Conservation (phyloP, 169 alveolate genomes). For the Amoebophrya sp. region DNA sequence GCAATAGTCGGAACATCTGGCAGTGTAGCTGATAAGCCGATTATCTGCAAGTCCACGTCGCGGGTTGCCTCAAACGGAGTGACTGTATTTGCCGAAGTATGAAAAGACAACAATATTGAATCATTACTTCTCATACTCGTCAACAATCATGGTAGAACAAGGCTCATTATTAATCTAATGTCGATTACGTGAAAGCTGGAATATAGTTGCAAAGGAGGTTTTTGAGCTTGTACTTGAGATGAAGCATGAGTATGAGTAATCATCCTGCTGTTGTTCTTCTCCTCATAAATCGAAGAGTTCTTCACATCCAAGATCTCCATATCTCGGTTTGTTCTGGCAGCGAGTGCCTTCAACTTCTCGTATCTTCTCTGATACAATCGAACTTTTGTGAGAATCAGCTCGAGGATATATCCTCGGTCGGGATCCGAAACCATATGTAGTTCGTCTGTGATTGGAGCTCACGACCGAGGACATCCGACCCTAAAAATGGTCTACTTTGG, state of each 20-base stretch:
- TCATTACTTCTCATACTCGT: too few relatives aligned
- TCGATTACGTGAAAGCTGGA: too few relatives aligned
- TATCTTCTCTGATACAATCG: conserved; percentile 40
- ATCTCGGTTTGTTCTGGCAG: too few relatives aligned
- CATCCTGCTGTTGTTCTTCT: not conserved
- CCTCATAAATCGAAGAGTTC: not conserved
- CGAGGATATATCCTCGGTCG: conserved; percentile 58
- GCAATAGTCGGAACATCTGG: conserved; percentile 56
- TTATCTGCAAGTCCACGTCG: conserved; percentile 51
- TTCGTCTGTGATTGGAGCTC: conserved; percentile 61
- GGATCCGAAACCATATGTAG: conserved; percentile 59
- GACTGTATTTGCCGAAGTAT: too few relatives aligned
- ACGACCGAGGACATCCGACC: too few relatives aligned
- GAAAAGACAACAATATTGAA: too few relatives aligned
- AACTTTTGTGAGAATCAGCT: conserved; percentile 56
- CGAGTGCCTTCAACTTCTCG: too few relatives aligned
- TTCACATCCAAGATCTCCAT: too few relatives aligned
- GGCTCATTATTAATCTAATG: too few relatives aligned
- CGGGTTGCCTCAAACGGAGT: too few relatives aligned
- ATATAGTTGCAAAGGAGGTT: not conserved
- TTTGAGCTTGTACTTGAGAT: not conserved
- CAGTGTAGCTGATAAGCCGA: conserved; percentile 66
- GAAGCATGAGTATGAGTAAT: not conserved
- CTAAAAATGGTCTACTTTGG: too few relatives aligned
- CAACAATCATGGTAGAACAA: too few relatives aligned